Percentiles rank a stretch among this genome's conserved stretches.
Evolutionary conservation across 2,329 filamentous ascomycete genomes (phyloP).

Genomic region (Penicillium sp.): DNA sequence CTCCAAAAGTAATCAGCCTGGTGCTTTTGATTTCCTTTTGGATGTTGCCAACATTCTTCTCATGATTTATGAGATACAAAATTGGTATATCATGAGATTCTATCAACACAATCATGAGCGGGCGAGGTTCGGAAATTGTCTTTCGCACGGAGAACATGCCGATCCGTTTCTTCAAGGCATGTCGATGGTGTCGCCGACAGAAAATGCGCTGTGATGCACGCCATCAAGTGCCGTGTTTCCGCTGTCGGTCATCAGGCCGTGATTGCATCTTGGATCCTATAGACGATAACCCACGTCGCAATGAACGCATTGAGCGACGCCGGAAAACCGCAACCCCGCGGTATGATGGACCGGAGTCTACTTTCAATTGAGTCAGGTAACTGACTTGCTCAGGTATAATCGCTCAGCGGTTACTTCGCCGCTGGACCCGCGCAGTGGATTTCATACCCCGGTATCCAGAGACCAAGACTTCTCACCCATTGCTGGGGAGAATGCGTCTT

Average conservation of each 20-base stretch:
- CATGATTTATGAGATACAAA: too few species aligned
- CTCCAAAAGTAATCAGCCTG: too few species aligned
- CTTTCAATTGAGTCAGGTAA: neutral
- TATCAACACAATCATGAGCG: slow-evolving; percentile 18
- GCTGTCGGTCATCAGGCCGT: slow-evolving; percentile 29
- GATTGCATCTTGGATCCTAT: slow-evolving; percentile 34
- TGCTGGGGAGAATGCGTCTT: slow-evolving; percentile 15
- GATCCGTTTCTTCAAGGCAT: slow-evolving; percentile 33
- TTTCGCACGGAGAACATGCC: slow-evolving; percentile 29
- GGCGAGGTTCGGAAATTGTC: slow-evolving; percentile 25
- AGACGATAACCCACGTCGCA: slow-evolving; percentile 22
- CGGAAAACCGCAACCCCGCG: slow-evolving; percentile 21
- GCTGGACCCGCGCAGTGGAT: slow-evolving; percentile 17
- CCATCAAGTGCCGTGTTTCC: slow-evolving; percentile 32
- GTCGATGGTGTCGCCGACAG: slow-evolving; percentile 32
- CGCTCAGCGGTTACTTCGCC: slow-evolving; percentile 15
- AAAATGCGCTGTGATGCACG: slow-evolving; percentile 37
- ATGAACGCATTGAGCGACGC: slow-evolving; percentile 11
- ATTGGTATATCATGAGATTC: neutral
- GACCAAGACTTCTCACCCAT: slow-evolving; percentile 26
- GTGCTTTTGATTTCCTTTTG: too few species aligned
- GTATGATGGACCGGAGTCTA: slow-evolving; percentile 12
- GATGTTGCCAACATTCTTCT: too few species aligned
- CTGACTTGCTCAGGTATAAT: slow-evolving; percentile 12
- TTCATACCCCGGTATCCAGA: slow-evolving; percentile 22